phyloP scores from a whole-genome alignment of 2,329 filamentous ascomycete genomes.

The Epichloe baconii region DNA sequence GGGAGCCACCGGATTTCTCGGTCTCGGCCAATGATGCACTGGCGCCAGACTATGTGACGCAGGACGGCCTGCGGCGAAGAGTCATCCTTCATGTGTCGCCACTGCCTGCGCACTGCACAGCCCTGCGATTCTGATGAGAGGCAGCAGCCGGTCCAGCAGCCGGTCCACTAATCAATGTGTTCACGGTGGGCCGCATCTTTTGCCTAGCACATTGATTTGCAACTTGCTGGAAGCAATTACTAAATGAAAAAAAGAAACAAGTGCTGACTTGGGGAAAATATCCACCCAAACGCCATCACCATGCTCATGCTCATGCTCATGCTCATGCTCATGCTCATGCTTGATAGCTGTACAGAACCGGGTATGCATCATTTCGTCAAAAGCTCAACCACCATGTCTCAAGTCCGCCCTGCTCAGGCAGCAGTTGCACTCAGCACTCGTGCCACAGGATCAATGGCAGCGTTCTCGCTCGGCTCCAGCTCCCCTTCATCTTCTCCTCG shows the following conservation, averaged over 20 bases:
- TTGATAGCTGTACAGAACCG: not conserved
- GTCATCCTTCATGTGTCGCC: too few species aligned
- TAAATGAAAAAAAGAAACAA: not conserved
- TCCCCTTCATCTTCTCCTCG: slow-evolving; percentile 23
- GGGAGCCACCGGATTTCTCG: not conserved
- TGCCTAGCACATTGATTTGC: not conserved
- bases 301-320: not conserved
- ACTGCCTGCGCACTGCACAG: not conserved
- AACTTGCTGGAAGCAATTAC: not conserved
- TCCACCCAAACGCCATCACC: not conserved
- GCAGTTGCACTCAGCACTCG: slow-evolving; percentile 2
- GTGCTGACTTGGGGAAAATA: not conserved
- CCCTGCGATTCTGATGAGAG: not conserved
- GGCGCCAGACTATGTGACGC: too few species aligned
- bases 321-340: not conserved
- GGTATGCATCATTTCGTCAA: not conserved
- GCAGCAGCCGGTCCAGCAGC: not conserved
- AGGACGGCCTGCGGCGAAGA: too few species aligned
- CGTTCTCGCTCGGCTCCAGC: slow-evolving; percentile 21
- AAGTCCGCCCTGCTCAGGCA: not conserved
- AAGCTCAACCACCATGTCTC: not conserved
- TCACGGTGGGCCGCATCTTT: not conserved
- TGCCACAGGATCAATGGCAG: not conserved
- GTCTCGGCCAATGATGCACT: not conserved
- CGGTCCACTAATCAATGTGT: too few species aligned